These are phyloP conservation scores for Gynochthodes officinalis DNA, from an alignment of 257 asterid genomes.

Conservation along the genomic window DNA sequence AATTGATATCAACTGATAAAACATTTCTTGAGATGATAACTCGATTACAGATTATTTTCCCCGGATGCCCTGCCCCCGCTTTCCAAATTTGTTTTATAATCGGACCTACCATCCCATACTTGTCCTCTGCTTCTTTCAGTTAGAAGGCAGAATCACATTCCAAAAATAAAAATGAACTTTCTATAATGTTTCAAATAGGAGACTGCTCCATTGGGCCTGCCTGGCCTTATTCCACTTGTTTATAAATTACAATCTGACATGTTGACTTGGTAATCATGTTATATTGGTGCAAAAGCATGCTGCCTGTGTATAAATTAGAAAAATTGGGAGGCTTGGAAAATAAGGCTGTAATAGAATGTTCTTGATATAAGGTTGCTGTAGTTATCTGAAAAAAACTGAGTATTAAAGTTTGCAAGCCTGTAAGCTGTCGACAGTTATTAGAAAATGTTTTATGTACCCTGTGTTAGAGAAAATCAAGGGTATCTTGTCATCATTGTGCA, in stretches of 20 bases:
- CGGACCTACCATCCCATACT: too few relatives aligned
- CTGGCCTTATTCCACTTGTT: not conserved
- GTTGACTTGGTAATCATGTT: not conserved
- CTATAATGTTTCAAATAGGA: not conserved
- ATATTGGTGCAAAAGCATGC: not conserved
- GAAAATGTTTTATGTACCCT: not conserved
- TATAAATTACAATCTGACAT: not conserved
- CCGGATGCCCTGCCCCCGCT: too few relatives aligned
- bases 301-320: not conserved
- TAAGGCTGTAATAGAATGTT: not conserved
- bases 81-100: too few relatives aligned
- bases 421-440: too few relatives aligned
- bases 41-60: not conserved
- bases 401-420: not conserved
- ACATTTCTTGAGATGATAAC: not conserved
- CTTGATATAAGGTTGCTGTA: not conserved
- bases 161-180: too few relatives aligned
- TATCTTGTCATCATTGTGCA: not conserved
- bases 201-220: not conserved
- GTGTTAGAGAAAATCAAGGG: not conserved
- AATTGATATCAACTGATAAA: not conserved
- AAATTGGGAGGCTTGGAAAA: not conserved
- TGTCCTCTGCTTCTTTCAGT: too few relatives aligned
- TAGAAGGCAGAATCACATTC: too few relatives aligned
- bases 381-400: not conserved